These are phyloP conservation scores for Guillardia theta DNA, from an alignment of 78 protist species.

Conservation along the genomic window DNA sequence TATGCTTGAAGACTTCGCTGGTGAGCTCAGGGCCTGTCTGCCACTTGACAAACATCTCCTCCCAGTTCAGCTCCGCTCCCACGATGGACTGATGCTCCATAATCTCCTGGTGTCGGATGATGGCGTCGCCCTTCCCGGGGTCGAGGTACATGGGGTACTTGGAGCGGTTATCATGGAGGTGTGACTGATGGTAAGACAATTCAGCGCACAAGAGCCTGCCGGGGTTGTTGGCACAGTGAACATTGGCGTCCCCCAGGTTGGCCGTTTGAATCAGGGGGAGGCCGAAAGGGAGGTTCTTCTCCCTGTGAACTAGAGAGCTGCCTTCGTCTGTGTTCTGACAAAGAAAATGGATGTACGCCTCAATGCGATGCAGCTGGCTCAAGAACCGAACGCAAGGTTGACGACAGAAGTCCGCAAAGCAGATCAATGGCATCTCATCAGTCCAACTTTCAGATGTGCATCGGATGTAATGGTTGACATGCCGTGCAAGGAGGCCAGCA, in stretches of 20 bases:
- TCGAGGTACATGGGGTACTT: neutral
- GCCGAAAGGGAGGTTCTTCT: neutral
- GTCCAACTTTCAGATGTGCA: neutral
- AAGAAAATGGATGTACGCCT: neutral
- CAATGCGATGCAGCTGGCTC: neutral
- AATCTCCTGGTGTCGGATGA: neutral
- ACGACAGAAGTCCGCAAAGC: neutral
- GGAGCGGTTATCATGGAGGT: neutral
- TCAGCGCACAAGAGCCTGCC: neutral
- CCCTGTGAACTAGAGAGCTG: neutral
- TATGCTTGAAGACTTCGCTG: neutral
- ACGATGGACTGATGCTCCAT: neutral
- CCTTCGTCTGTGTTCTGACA: neutral
- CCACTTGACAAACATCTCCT: neutral
- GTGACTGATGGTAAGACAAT: too few relatives aligned
- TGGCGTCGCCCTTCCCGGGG: neutral
- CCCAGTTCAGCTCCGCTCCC: neutral
- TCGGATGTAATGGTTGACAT: neutral
- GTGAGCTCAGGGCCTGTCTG: constrained; percentile 7
- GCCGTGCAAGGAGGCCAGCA: neutral
- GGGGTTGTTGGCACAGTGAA: neutral
- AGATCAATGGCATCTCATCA: neutral
- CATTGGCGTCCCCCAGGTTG: neutral
- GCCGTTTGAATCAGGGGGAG: neutral
- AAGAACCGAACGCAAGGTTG: neutral